These are phyloP conservation scores for Solanum sejunctum DNA, from an alignment of 257 asterid species.

Conservation along the genomic window DNA sequence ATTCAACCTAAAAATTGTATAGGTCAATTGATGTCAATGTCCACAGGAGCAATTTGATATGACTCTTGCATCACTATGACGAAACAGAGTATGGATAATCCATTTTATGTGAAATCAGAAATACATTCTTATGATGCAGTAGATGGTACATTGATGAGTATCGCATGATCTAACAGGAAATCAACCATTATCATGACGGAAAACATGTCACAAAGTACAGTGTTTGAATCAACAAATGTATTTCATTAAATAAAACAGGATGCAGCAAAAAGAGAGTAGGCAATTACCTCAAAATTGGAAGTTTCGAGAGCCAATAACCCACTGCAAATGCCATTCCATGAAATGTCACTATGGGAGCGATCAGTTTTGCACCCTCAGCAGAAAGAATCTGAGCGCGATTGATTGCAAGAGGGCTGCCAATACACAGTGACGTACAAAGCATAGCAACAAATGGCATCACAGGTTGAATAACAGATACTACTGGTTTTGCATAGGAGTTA, in stretches of 20 bases:
- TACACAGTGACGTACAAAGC: slow-evolving; percentile 90
- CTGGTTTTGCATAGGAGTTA: slow-evolving; percentile 78
- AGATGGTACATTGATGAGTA: neutral
- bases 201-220: neutral
- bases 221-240: neutral
- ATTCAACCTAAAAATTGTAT: neutral
- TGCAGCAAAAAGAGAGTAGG: neutral
- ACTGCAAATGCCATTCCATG: slow-evolving; percentile 71
- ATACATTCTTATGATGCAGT: neutral
- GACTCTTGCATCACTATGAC: neutral
- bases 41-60: neutral
- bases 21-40: neutral
- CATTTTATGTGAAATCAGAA: neutral
- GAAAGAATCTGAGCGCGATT: slow-evolving; percentile 81
- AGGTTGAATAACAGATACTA: slow-evolving; percentile 75
- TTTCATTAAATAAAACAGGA: neutral
- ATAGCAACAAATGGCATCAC: slow-evolving; percentile 92
- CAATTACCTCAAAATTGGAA: slow-evolving; percentile 61
- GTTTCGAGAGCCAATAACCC: slow-evolving; percentile 83
- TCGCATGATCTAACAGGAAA: neutral
- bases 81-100: neutral
- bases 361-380: slow-evolving; percentile 60
- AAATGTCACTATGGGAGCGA: slow-evolving; percentile 70
- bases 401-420: slow-evolving; percentile 96
- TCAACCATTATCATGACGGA: neutral